A percentile compares a stretch with the other conserved stretches of the same genome.
Conservation (phyloP, 2,329 filamentous ascomycete species). For the Phialemonium atrogriseum region DNA sequence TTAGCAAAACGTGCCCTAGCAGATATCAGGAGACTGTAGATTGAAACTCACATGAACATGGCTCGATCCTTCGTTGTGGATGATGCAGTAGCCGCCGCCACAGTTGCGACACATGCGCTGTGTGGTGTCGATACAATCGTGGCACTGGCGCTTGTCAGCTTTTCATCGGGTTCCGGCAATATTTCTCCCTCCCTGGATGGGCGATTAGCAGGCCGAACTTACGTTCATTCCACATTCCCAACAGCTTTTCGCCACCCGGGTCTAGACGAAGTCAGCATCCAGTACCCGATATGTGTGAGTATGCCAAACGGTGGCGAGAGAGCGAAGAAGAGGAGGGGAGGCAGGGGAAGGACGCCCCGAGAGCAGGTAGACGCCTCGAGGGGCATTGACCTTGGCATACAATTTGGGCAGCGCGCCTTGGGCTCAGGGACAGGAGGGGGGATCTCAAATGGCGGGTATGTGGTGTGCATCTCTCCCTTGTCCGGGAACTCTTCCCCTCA, state of each 20-base stretch:
- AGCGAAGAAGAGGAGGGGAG: no score
- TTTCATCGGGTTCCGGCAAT: no score
- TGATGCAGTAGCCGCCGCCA: slow-evolving; percentile 70
- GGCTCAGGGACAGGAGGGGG: slow-evolving; percentile 3
- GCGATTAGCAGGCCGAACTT: slow-evolving; percentile 21
- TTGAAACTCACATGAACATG: slow-evolving; percentile 46
- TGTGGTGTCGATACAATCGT: slow-evolving; percentile 62
- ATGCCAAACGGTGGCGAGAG: no score
- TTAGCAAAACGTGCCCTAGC: slow-evolving; percentile 2
- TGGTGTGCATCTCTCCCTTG: slow-evolving; percentile 6
- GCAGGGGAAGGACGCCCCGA: slow-evolving; percentile 1
- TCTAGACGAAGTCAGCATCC: slow-evolving; percentile 26
- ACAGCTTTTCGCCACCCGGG: slow-evolving; percentile 61
- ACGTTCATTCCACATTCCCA: slow-evolving; percentile 82
- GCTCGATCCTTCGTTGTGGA: slow-evolving; percentile 76
- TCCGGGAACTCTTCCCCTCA: slow-evolving; percentile 3
- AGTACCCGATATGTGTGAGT: slow-evolving; percentile 7
- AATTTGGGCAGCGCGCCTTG: slow-evolving; percentile 13
- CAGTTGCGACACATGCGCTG: slow-evolving; percentile 67
- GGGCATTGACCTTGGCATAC: slow-evolving; percentile 14
- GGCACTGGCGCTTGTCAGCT: slow-evolving; percentile 47
- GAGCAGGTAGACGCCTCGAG: slow-evolving; percentile 9
- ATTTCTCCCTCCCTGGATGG: no score
- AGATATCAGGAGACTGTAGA: not conserved
- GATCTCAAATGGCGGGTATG: slow-evolving; percentile 5